Base-by-base conservation (phyloP, 202 grass and related monocot genomes). In the Panicum hallii region DNA sequence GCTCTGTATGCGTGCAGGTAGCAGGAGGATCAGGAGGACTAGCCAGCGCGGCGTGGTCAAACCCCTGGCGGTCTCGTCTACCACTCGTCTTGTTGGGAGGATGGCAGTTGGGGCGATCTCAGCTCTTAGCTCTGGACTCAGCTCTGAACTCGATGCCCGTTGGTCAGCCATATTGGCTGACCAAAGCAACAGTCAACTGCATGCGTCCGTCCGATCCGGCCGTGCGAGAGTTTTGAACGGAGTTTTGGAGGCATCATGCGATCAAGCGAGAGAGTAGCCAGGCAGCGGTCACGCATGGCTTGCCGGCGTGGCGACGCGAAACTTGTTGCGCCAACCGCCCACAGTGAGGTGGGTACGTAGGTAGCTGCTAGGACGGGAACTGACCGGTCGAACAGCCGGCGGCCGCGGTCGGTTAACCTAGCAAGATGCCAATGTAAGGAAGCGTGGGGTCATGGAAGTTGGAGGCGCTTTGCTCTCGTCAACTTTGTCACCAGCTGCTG, bases 211-310 rank as follows among this genome's bases (percentile, higher is more conserved):
- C 28, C 61, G 28, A 13, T 38, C 36, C 28, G 28, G 61, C 28
- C 61, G 23, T 5, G 48, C 44, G 43, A 36, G 58, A 34, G 15
- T 58, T 40, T 38, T 60, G 78, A 81, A 41, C 26, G 19, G 69
- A 47, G 58, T 57, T 67, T 86, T 22, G 68, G 84, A 72, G 38
- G 49, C 50, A 65, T 47, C 68, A 16, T 8, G 7, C 53, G 1
- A 9, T 19, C 53, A 56, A 14, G 0, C 3, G 12, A 49, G 34
- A 34, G 36, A 38, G 36, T 32, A 32, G 32, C 0, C 7, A 5
- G 41, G 54, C 40, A 22, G 63, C 63, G 44, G 65, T 79, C 67
- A 79, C 43, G 81, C 69, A n/a, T 4, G 75, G 30, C 70, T 57
- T 34, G 42, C 57, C 54, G 9, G 20, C n/a, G 54, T 63, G 61